Conservation (phyloP, 176 grass and related monocot species). For the Luzula sylvatica region DNA sequence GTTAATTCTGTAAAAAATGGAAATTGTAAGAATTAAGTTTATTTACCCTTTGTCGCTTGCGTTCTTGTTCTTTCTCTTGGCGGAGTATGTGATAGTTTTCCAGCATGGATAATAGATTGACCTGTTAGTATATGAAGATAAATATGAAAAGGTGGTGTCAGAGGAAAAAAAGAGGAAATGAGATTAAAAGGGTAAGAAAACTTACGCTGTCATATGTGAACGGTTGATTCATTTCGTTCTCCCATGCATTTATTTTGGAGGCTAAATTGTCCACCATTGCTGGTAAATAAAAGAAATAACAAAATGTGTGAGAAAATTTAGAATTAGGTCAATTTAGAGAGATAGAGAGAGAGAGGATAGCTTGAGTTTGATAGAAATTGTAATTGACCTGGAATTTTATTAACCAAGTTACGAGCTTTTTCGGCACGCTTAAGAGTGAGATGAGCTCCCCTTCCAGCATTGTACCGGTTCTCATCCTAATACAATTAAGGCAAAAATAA, state of each 20-base stretch:
- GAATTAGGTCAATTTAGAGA: conserved; percentile 3
- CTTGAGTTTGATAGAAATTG: not conserved
- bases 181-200: not conserved
- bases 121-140: conserved; percentile 28
- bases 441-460: conserved; percentile 69
- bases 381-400: conserved; percentile 60
- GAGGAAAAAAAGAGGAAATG: not conserved
- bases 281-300: conserved; percentile 20
- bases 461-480: conserved; percentile 70
- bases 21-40: no score
- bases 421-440: conserved; percentile 65
- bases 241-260: conserved; percentile 45
- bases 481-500: not conserved
- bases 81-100: conserved; percentile 51
- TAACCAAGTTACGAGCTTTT: conserved; percentile 57
- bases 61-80: conserved; percentile 61
- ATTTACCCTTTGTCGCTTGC: conserved; percentile 53
- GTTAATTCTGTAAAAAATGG: no score
- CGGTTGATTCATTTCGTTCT: conserved; percentile 33
- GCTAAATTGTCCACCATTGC: conserved; percentile 43
- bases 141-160: not conserved
- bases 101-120: conserved; percentile 51
- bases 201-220: conserved; percentile 72
- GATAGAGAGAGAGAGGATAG: not conserved
- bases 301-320: not conserved